Conservation (phyloP, 306 rosid genomes). For the Dryas octopetala region DNA sequence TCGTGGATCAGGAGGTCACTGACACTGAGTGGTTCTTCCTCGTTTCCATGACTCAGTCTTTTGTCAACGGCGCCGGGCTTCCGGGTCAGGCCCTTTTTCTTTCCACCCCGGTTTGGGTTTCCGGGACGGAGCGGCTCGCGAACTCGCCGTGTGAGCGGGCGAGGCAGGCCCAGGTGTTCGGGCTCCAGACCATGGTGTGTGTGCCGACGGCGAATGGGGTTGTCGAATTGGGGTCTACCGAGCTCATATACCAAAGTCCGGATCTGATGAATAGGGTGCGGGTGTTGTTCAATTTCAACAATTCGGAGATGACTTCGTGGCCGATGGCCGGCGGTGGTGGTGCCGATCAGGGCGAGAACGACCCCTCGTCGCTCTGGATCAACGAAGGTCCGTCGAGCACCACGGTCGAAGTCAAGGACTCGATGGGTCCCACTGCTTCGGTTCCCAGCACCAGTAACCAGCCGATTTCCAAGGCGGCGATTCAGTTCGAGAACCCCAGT, state of each 20-base stretch:
- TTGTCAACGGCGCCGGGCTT: slow-evolving; percentile 60
- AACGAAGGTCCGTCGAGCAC: slow-evolving; percentile 46
- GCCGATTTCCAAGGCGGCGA: slow-evolving; percentile 42
- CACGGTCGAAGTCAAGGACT: slow-evolving; percentile 50
- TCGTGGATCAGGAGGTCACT: slow-evolving; percentile 77
- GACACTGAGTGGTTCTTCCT: slow-evolving; percentile 97
- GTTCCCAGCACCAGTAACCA: slow-evolving; percentile 31
- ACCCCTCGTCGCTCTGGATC: slow-evolving; percentile 81
- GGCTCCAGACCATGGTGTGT: slow-evolving; percentile 72
- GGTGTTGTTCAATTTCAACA: slow-evolving; percentile 71
- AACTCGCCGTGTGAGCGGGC: slow-evolving; percentile 70
- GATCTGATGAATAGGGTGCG: slow-evolving; percentile 82
- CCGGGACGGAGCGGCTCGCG: slow-evolving; percentile 53
- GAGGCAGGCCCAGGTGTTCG: slow-evolving; percentile 58
- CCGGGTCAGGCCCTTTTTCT: slow-evolving; percentile 67
- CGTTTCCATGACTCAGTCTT: slow-evolving; percentile 88
- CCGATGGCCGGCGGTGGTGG: slow-evolving; percentile 31
- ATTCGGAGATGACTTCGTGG: slow-evolving; percentile 62
- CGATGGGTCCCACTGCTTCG: slow-evolving; percentile 24
- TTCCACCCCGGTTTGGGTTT: slow-evolving; percentile 66
- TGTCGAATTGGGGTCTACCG: slow-evolving; percentile 83
- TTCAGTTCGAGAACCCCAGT: slow-evolving; percentile 54
- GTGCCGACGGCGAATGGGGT: slow-evolving; percentile 79
- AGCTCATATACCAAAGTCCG: slow-evolving; percentile 54
- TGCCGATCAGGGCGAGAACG: slow-evolving; percentile 75